Conservation (phyloP, 352 stramenopile species). For the Pythium phragmiticola region DNA sequence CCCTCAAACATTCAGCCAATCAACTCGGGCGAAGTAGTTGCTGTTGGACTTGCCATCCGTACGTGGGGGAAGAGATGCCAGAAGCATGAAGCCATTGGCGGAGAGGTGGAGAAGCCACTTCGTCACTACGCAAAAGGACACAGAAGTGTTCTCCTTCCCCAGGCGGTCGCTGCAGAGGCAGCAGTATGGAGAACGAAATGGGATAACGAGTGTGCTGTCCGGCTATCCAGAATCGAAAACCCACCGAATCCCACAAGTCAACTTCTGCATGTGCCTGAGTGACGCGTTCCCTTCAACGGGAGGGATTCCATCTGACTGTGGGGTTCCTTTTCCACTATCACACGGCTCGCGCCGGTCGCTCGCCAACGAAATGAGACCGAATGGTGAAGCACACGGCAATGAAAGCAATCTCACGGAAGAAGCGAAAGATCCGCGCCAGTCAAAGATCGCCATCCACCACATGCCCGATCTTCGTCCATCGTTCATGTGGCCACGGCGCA, state of each 20-base stretch:
- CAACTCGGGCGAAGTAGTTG: not conserved
- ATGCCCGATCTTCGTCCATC: slow-evolving; percentile 39
- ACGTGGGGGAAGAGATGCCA: not conserved
- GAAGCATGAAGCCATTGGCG: not conserved
- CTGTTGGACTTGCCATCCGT: not conserved
- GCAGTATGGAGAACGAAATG: not conserved
- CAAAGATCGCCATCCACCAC: not conserved
- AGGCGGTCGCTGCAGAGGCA: not conserved
- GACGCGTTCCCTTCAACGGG: too few species aligned
- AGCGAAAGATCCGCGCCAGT: not conserved
- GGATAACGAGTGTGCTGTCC: too few species aligned
- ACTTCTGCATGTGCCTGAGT: too few species aligned
- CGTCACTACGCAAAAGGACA: not conserved
- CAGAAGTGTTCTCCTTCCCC: not conserved
- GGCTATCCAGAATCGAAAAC: too few species aligned
- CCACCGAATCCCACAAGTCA: too few species aligned
- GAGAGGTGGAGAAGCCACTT: not conserved
- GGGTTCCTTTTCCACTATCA: too few species aligned
- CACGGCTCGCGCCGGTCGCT: too few species aligned
- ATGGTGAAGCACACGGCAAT: too few species aligned
- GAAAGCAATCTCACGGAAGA: too few species aligned
- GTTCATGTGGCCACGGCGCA: slow-evolving; percentile 36
- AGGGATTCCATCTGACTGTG: too few species aligned
- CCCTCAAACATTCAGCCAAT: not conserved
- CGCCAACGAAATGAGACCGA: too few species aligned